Percentiles rank a stretch among this genome's conserved stretches.
These are phyloP conservation scores for Teratosphaeriaceae sp. DNA, from an alignment of 2,329 filamentous ascomycete species.

Conservation along the genomic window DNA sequence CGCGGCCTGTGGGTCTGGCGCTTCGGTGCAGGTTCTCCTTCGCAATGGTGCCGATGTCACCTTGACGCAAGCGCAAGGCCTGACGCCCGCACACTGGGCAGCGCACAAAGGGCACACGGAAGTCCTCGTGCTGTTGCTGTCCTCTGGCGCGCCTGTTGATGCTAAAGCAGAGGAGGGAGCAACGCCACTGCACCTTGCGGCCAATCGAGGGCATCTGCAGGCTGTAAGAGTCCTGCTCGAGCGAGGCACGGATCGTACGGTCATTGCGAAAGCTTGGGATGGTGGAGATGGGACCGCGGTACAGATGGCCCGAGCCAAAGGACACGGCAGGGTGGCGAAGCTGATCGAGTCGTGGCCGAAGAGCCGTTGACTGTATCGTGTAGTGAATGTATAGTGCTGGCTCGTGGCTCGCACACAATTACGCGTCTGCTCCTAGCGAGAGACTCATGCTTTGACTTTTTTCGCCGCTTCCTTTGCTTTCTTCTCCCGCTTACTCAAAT, in stretches of 20 bases:
- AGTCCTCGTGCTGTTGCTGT: constrained; percentile 17
- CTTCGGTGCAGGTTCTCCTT: constrained; percentile 18
- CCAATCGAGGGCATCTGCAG: constrained; percentile 19
- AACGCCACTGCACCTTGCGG: constrained; percentile 22
- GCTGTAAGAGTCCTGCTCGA: constrained; percentile 17
- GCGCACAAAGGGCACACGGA: constrained; percentile 23
- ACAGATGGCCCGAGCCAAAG: constrained; percentile 22
- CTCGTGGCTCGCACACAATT: no score
- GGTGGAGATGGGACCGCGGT: constrained; percentile 19
- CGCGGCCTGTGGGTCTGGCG: constrained; percentile 16
- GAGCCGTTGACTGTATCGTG: not conserved
- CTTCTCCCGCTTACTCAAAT: constrained; percentile 77
- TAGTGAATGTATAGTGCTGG: no score
- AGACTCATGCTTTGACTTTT: no score
- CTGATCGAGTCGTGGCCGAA: constrained; percentile 5
- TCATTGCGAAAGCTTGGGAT: constrained; percentile 17
- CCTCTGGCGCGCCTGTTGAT: constrained; percentile 16
- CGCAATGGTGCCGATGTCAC: constrained; percentile 17
- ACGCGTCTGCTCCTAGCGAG: no score
- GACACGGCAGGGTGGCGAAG: constrained; percentile 14
- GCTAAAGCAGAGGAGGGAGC: constrained; percentile 16
- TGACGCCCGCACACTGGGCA: constrained; percentile 24
- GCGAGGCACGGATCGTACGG: constrained; percentile 13
- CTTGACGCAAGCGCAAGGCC: constrained; percentile 16
- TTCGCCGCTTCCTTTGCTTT: constrained; percentile 65